A percentile compares a stretch with the other conserved stretches of the same genome.
These are phyloP conservation scores for Pyricularia grisea DNA, from an alignment of 2,329 filamentous ascomycete species.

Conservation along the genomic window DNA sequence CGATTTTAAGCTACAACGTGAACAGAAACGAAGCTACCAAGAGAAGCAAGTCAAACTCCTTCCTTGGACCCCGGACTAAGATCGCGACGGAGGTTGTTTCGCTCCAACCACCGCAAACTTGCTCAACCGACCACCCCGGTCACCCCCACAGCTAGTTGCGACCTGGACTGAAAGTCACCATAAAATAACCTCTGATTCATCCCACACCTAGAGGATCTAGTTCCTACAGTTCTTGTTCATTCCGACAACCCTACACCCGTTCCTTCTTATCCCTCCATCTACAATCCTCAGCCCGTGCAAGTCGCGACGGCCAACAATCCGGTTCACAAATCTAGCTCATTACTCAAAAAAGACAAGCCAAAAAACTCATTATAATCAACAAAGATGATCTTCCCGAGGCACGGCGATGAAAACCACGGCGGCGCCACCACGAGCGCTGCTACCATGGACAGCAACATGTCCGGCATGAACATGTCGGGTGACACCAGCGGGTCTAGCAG, in stretches of 20 bases:
- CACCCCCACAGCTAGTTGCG: not conserved
- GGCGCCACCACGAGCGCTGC: not conserved
- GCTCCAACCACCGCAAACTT: constrained; percentile 5
- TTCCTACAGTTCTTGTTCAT: not conserved
- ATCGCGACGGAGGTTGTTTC: constrained; percentile 3
- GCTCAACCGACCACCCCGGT: constrained; percentile 1
- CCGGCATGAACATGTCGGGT: constrained; percentile 14
- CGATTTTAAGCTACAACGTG: not conserved
- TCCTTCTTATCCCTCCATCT: not conserved
- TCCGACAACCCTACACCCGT: not conserved
- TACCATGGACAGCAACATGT: constrained; percentile 12
- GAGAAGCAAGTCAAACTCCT: not conserved
- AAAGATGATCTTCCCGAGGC: constrained; percentile 6
- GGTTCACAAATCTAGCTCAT: not conserved
- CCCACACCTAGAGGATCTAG: not conserved
- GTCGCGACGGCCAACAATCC: not conserved
- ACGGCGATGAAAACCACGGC: constrained; percentile 6
- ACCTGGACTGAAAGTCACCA: not conserved
- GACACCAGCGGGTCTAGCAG: not conserved
- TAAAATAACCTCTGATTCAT: not conserved
- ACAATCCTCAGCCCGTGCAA: not conserved
- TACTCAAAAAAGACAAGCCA: not conserved
- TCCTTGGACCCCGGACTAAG: not conserved
- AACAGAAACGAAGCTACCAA: not conserved
- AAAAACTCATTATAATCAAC: not conserved